These are phyloP conservation scores for Ceratocystis ficicola DNA, from an alignment of 2,329 filamentous ascomycete species.

Conservation along the genomic window DNA sequence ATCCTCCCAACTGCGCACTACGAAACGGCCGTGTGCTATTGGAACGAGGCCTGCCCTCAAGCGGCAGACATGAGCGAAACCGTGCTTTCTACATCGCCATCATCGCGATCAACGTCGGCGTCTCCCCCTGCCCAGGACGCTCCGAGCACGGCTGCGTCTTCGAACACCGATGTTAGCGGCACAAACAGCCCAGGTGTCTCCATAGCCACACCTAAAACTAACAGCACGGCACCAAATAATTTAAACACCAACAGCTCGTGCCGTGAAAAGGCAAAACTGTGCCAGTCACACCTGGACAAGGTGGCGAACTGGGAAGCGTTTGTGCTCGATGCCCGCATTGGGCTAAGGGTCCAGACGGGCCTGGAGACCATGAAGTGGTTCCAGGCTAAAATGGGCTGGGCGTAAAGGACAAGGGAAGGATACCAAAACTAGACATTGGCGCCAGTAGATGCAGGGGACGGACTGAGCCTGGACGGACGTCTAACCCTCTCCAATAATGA, in stretches of 20 bases:
- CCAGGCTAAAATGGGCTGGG: conserved; percentile 33
- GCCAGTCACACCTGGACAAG: conserved; percentile 52
- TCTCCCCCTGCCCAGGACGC: conserved; percentile 1
- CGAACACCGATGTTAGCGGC: not conserved
- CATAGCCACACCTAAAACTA: not conserved
- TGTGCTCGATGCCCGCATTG: conserved; percentile 61
- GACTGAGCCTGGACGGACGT: not conserved
- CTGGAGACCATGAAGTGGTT: conserved; percentile 52
- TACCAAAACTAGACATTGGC: not conserved
- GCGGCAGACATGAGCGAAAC: conserved; percentile 24
- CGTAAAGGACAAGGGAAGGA: not conserved
- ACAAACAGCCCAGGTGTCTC: not conserved
- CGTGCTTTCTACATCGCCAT: not conserved
- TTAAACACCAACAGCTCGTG: conserved; percentile 30
- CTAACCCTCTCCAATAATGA: not conserved
- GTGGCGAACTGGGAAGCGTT: conserved; percentile 59
- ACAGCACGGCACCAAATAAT: conserved; percentile 16
- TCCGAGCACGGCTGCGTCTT: not conserved
- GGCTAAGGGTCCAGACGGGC: conserved; percentile 59
- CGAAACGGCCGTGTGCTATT: conserved; percentile 71
- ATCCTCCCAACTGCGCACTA: conserved; percentile 65
- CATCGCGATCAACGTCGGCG: not conserved
- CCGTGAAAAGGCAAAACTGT: conserved; percentile 44
- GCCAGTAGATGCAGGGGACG: not conserved
- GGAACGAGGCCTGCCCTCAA: conserved; percentile 51